Evolutionary conservation across 1,139 yeast genomes (phyloP), one percentile per base, ranked within the genome.

Genomic region (Debaryomyces robertsiae): DNA sequence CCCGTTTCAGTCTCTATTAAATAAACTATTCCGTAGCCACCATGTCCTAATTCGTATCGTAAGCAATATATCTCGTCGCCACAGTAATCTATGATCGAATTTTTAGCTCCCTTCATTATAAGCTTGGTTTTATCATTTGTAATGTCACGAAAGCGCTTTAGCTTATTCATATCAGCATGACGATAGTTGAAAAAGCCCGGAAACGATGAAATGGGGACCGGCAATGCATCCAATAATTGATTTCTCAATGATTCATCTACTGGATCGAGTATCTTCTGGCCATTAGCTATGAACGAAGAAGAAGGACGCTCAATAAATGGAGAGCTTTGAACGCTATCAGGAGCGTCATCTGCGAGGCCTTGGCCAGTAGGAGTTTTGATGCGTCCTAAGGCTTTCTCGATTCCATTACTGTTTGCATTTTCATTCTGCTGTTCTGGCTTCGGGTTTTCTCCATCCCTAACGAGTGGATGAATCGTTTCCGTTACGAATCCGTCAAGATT

Each of bases 21-120:
- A 55, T 82, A 89, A 0, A 89, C 96, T 1, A 80, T 73, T 0
- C 94, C 95, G 62, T 73, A 84, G 0, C 94, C 95, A 6, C 96
- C 95, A 52, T 75, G 76, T 0, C 96, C 96, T 9, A 91, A 63
- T 46, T 82, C 79, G 38, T 73, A 71, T 29, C 81, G 70, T 42
- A 88, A 66, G 46, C 82, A 77, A 54, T 70, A 80, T 4, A 77
- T 66, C 40, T 76, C 81, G 36, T 71, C 72, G 1, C 79, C 81
- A 44, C 71, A 68, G 37, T 63, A 71, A 43, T 75, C 77, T n/a
- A 79, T 56, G 45, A 75, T 64, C 0, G 79, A 61, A 36, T 64
- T 63, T 32, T 58, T 65, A 9, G 70, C 59, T 0, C 79, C 77
- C 49, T 66, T 63, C 6, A 60, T 45, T 3, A 73, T 60, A 9